Conservation (phyloP, 306 rosid species). For the Prunus fruticosa region DNA sequence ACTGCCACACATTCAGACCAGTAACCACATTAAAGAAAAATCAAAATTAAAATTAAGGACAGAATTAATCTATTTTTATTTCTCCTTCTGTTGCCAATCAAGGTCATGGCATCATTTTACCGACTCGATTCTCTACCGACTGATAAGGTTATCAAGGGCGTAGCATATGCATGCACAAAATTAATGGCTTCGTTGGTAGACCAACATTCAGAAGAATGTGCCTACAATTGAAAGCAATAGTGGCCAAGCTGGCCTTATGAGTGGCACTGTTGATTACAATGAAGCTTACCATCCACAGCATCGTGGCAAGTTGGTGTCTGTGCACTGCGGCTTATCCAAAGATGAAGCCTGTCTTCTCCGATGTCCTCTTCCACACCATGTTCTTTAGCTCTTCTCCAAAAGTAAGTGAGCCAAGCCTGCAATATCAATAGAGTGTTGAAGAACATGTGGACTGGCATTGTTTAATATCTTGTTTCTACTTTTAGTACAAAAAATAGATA, state of each 20-base stretch:
- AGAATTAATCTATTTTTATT: not conserved
- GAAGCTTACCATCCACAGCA: constrained; percentile 87
- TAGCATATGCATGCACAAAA: too few species aligned
- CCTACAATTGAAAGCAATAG: not conserved
- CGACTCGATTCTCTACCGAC: not conserved
- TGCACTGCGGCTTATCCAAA: constrained; percentile 76
- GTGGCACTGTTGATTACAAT: constrained; percentile 1
- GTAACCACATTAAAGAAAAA: constrained; percentile 2
- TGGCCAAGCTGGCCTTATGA: not conserved
- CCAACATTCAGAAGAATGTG: not conserved
- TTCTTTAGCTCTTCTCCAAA: constrained; percentile 93
- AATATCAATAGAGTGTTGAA: constrained; percentile 1
- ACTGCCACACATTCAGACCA: constrained; percentile 41
- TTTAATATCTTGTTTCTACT: not conserved
- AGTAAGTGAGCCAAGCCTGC: constrained; percentile 89
- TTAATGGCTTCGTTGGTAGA: not conserved
- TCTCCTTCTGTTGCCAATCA: not conserved
- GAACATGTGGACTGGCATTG: not conserved
- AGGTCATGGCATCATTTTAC: not conserved
- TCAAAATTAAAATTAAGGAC: not conserved
- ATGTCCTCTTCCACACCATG: constrained; percentile 89
- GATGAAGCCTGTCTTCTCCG: constrained; percentile 82
- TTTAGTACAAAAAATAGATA: not conserved
- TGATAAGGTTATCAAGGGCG: too few species aligned
- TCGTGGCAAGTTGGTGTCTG: constrained; percentile 85